Base-by-base conservation (phyloP, 2,329 filamentous ascomycete genomes). In the Fusarium protoensiforme region DNA sequence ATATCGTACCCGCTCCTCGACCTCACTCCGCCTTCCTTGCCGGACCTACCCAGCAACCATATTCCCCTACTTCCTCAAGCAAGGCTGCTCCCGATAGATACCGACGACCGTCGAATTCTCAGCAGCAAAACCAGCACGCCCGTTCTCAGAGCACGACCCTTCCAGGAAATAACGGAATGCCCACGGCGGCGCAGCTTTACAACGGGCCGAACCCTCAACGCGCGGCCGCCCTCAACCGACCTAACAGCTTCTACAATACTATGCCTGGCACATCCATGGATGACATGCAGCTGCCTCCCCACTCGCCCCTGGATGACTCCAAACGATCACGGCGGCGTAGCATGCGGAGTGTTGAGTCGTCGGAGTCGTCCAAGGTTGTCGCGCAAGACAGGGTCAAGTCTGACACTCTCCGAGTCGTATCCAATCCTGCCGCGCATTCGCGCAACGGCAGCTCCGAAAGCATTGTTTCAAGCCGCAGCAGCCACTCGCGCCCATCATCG, bases 291-390 rank as follows among this genome's bases (percentile, higher is more conserved):
- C 79, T 94, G 68, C 85, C 87, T 77, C 90, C 86, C 65, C 85
- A 87, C 64, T 81, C 86, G 29, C 80, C 84, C n/a, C 82, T 89
- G 20, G 94, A 96, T 31, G 88, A 92, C 38, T 89, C 91, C 11
- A 94, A 93, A 82, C 89, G 94, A 79, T 93, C 95, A 82, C 89
- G 95, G 76, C 91, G 95, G 79, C 91, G 95, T 74, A 98, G 95
- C 83, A 89, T 97, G 84, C 94, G 94, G 74, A 92, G 90, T 20
- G 82, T 88, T 68, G 87, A 90, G 27, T 72, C 73, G 22, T 61
- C 72, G 29, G 77, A 81, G 27, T 62, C 73, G 18, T 60, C 70
- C 16, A 74, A 77, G 38, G 54, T 72, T 27, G 57, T 39, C 20
- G 41, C 65, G 20, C 73, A 76, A 35, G 72, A 75, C 35, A 79